Evolutionary conservation across 164 flowering plant species (phyloP).

Genomic region (Akebia trifoliata): DNA sequence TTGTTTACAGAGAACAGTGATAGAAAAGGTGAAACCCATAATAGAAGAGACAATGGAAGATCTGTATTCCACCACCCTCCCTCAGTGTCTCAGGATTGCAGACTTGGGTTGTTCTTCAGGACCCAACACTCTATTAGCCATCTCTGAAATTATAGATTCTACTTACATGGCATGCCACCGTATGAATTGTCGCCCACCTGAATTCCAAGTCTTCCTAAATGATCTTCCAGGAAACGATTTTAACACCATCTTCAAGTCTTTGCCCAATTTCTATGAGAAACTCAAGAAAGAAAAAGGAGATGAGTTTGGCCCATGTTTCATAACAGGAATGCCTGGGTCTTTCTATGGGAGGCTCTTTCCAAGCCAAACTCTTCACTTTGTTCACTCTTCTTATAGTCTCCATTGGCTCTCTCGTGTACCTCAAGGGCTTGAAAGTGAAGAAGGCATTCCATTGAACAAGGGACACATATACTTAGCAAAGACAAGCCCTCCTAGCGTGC

Average conservation of each 20-base stretch:
- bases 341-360: slow-evolving; percentile 62
- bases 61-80: slow-evolving; percentile 17
- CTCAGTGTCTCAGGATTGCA: slow-evolving; percentile 34
- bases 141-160: slow-evolving; percentile 29
- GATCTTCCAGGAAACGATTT: slow-evolving; percentile 74
- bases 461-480: slow-evolving; percentile 40
- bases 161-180: slow-evolving; percentile 14
- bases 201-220: slow-evolving; percentile 40
- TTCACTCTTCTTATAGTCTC: slow-evolving; percentile 62
- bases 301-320: slow-evolving; percentile 28
- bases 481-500: slow-evolving; percentile 35
- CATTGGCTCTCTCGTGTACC: slow-evolving; percentile 63
- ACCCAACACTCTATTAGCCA: slow-evolving; percentile 47
- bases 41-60: slow-evolving; percentile 32
- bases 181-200: slow-evolving; percentile 21
- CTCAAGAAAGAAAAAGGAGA: slow-evolving; percentile 21
- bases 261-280: slow-evolving; percentile 27
- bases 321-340: slow-evolving; percentile 49
- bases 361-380: slow-evolving; percentile 37
- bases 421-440: slow-evolving; percentile 20
- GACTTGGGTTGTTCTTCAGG: slow-evolving; percentile 80
- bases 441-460: slow-evolving; percentile 24
- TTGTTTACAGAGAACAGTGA: slow-evolving; percentile 35
- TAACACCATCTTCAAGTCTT: slow-evolving; percentile 42
- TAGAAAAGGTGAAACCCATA: slow-evolving; percentile 33